Percentiles rank a stretch among this genome's conserved stretches.
phyloP scores from a whole-genome alignment of 2,329 filamentous ascomycete genomes.

The Escovopsis weberi region DNA sequence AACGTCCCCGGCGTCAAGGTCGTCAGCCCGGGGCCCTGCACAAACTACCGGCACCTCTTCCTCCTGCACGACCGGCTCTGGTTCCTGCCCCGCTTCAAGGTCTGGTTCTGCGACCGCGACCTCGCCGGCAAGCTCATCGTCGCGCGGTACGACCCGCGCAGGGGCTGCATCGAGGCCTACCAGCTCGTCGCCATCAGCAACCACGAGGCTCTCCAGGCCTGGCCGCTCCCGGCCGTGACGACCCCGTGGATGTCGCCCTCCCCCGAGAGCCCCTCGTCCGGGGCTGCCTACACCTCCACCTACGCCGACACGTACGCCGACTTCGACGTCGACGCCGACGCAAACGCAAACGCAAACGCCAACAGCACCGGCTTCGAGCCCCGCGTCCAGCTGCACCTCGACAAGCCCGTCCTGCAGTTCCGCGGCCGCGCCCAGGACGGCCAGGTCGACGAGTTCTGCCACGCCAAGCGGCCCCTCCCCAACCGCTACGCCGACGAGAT shows the following conservation, averaged over 20 bases:
- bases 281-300: too few species aligned
- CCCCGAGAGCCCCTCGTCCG: too few species aligned
- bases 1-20: slow-evolving; percentile 46
- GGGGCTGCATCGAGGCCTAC: slow-evolving; percentile 69
- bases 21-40: slow-evolving; percentile 39
- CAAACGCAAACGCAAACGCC: slow-evolving; percentile 41
- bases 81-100: slow-evolving; percentile 66
- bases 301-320: too few species aligned
- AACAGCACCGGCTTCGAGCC: slow-evolving; percentile 58
- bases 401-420: slow-evolving; percentile 55
- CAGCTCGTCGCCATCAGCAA: slow-evolving; percentile 53
- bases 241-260: too few species aligned
- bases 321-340: too few species aligned
- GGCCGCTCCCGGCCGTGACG: too few species aligned
- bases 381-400: slow-evolving; percentile 53
- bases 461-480: slow-evolving; percentile 10
- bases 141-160: slow-evolving; percentile 57
- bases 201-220: slow-evolving; percentile 40
- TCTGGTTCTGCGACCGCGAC: slow-evolving; percentile 73
- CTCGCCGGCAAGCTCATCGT: slow-evolving; percentile 63
- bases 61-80: slow-evolving; percentile 63
- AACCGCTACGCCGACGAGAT: slow-evolving; percentile 34
- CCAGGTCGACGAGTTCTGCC: slow-evolving; percentile 1
- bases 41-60: slow-evolving; percentile 58
- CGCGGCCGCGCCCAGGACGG: slow-evolving; percentile 10